These are phyloP conservation scores for Aspergillus candidus DNA, from an alignment of 2,329 filamentous ascomycete species.

Conservation along the genomic window DNA sequence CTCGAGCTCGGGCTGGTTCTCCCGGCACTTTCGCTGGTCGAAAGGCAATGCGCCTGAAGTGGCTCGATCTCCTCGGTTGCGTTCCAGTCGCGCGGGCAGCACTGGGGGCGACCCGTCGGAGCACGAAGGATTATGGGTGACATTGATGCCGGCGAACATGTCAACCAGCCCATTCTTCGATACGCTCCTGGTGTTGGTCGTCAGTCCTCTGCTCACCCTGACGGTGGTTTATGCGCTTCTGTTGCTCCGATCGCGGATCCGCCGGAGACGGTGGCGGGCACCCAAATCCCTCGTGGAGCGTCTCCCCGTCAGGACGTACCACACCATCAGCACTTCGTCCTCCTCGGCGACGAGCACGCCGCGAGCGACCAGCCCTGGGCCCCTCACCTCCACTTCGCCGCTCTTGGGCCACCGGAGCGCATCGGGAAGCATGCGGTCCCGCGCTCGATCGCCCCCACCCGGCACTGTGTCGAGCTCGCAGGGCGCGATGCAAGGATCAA, in stretches of 20 bases:
- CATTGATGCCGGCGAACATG: conserved; percentile 79
- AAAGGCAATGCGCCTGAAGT: conserved; percentile 12
- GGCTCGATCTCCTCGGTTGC: conserved; percentile 4
- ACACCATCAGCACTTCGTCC: conserved; percentile 65
- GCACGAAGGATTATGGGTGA: conserved; percentile 89
- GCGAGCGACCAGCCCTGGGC: conserved; percentile 57
- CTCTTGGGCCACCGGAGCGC: conserved; percentile 49
- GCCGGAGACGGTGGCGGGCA: conserved; percentile 87
- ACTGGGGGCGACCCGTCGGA: conserved; percentile 36
- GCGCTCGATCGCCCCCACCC: conserved; percentile 35
- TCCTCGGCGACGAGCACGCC: conserved; percentile 50
- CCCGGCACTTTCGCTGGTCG: conserved; percentile 28
- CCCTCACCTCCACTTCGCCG: conserved; percentile 70
- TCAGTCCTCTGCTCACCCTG: conserved; percentile 86
- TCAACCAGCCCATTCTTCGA: conserved; percentile 92
- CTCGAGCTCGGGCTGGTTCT: conserved; percentile 29
- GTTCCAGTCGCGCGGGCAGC: not conserved
- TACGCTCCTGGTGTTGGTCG: conserved; percentile 89
- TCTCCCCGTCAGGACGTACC: conserved; percentile 91
- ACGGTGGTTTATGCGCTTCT: conserved; percentile 88
- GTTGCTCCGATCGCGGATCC: conserved; percentile 79
- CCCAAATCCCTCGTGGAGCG: conserved; percentile 93
- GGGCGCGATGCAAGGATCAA: conserved; percentile 17
- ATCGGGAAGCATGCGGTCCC: conserved; percentile 25
- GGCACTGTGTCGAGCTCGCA: conserved; percentile 22